These are phyloP conservation scores for Globisporangium viniferum DNA, from an alignment of 352 stramenopile genomes.

Conservation along the genomic window DNA sequence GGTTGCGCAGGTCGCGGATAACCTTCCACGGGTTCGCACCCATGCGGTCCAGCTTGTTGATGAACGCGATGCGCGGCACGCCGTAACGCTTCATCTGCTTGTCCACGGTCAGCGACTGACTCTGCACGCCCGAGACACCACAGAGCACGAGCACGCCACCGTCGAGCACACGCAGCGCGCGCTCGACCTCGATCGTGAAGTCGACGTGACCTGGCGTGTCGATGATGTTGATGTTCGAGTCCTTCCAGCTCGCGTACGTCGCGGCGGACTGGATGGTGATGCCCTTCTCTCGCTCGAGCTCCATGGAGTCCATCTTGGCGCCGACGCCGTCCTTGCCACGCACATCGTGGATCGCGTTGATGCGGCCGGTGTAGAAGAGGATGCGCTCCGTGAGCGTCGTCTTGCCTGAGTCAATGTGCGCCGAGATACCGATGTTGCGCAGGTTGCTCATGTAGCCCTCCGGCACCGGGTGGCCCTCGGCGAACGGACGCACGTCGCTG, in stretches of 20 bases:
- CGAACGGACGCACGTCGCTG: not conserved
- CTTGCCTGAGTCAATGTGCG: not conserved
- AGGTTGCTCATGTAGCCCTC: not conserved
- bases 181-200: not conserved
- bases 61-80: slow-evolving; percentile 97
- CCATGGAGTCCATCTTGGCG: slow-evolving; percentile 1
- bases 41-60: slow-evolving; percentile 99
- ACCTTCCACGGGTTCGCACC: not conserved
- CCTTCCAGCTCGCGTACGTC: not conserved
- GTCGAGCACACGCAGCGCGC: not conserved
- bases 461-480: not conserved
- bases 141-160: slow-evolving; percentile 24
- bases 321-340: not conserved
- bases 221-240: slow-evolving; percentile 1
- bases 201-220: not conserved
- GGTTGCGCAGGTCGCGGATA: slow-evolving; percentile 19
- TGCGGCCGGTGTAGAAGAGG: not conserved
- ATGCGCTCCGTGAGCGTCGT: not conserved
- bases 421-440: not conserved
- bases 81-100: slow-evolving; percentile 99
- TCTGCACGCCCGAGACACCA: slow-evolving; percentile 94
- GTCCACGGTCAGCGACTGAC: slow-evolving; percentile 98
- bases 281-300: not conserved
- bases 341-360: not conserved
- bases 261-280: not conserved